These are phyloP conservation scores for Leccinum aurantiacum DNA, from an alignment of 768 basidiomycete genomes.

Conservation along the genomic window DNA sequence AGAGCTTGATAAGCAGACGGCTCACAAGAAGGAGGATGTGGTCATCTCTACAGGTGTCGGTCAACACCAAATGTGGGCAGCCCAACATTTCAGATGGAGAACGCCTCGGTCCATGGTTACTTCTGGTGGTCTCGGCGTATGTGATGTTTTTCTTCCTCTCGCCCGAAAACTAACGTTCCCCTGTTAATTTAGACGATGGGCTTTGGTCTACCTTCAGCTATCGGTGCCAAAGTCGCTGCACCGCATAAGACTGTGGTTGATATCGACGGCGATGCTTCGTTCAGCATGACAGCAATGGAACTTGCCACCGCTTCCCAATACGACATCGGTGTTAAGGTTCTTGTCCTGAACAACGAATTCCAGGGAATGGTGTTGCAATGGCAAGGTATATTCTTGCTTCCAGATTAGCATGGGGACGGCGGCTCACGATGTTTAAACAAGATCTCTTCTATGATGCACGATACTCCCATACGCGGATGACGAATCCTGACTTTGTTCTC, in stretches of 20 bases:
- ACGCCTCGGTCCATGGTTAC: conserved; percentile 86
- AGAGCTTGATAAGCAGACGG: conserved; percentile 83
- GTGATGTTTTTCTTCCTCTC: conserved; percentile 31
- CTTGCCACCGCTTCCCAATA: conserved; percentile 90
- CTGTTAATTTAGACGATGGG: conserved; percentile 83
- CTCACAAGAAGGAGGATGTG: conserved; percentile 79
- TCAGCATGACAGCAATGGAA: conserved; percentile 99
- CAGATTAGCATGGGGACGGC: neutral
- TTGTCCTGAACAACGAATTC: conserved; percentile 94
- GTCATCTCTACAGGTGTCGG: conserved; percentile 94
- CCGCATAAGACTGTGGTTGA: conserved; percentile 94
- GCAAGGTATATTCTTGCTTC: conserved; percentile 66
- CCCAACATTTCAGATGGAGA: conserved; percentile 90
- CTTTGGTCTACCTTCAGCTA: conserved; percentile 90
- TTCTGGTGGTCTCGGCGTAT: conserved; percentile 90
- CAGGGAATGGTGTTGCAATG: conserved; percentile 99
- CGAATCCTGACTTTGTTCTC: conserved; percentile 91
- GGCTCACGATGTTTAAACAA: conserved; percentile 22
- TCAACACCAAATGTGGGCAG: conserved; percentile 99
- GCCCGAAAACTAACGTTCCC: neutral
- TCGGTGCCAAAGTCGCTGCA: conserved; percentile 96
- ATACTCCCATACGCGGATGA: conserved; percentile 97
- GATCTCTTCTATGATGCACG: conserved; percentile 96
- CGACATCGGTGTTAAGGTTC: conserved; percentile 91
- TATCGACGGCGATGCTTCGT: conserved; percentile 96